Evolutionary conservation across 2,329 filamentous ascomycete genomes (phyloP).

Genomic region (Cephalotrichum gorgonifer): DNA sequence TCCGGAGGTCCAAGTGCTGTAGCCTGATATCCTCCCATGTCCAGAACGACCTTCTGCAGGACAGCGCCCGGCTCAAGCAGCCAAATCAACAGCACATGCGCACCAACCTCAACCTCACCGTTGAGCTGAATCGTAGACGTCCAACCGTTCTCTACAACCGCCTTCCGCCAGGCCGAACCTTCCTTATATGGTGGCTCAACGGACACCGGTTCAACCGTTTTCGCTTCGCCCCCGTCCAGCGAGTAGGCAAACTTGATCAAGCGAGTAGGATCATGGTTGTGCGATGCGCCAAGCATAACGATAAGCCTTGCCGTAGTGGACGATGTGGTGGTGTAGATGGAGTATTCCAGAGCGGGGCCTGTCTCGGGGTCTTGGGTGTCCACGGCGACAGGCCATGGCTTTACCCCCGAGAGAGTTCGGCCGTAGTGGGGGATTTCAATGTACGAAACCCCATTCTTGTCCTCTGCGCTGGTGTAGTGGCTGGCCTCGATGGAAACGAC

Average conservation of each 20-base stretch:
- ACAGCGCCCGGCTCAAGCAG: no score
- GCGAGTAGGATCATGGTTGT: conserved; percentile 40
- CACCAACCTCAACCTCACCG: no score
- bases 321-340: conserved; percentile 49
- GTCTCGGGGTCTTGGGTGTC: conserved; percentile 35
- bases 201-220: conserved; percentile 29
- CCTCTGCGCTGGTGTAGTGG: conserved; percentile 34
- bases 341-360: conserved; percentile 48
- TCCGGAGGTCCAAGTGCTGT: no score
- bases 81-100: no score
- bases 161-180: no score
- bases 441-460: conserved; percentile 29
- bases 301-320: conserved; percentile 27
- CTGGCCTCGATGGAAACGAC: conserved; percentile 43
- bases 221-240: conserved; percentile 17
- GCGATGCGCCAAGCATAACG: conserved; percentile 39
- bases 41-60: no score
- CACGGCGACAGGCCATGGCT: conserved; percentile 41
- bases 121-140: no score
- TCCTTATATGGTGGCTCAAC: no score
- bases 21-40: no score
- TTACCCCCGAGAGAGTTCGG: conserved; percentile 48
- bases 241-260: conserved; percentile 40
- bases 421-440: conserved; percentile 42
- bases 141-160: no score